Conservation (phyloP, 1,284 basidiomycete genomes). For the Tilletia caries region DNA sequence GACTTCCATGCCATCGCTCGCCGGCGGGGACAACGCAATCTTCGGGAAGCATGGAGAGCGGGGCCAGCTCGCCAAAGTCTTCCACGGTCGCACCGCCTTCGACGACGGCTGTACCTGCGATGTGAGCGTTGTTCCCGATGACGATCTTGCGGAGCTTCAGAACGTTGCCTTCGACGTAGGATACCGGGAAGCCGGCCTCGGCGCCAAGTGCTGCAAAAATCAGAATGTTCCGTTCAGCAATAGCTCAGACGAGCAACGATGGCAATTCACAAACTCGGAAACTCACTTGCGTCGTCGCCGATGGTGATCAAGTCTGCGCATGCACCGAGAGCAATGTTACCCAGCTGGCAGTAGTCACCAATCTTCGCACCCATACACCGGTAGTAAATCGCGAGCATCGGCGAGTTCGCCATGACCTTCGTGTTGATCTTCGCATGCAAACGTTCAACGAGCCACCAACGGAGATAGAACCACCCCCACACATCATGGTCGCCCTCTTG, state of each 20-base stretch:
- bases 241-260: too few relatives aligned
- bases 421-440: constrained; percentile 6
- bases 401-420: background rate
- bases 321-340: background rate
- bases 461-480: constrained; percentile 17
- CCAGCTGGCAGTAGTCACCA: constrained; percentile 7
- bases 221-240: background rate
- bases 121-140: constrained; percentile 7
- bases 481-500: constrained; percentile 15
- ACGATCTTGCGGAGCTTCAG: constrained; percentile 15
- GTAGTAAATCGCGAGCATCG: background rate
- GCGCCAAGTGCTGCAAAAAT: background rate
- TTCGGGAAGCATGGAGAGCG: constrained; percentile 17
- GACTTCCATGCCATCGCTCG: constrained; percentile 18
- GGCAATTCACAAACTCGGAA: background rate
- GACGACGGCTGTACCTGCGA: constrained; percentile 15
- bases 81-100: constrained; percentile 15
- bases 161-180: constrained; percentile 13
- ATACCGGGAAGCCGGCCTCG: too few relatives aligned
- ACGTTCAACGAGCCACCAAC: constrained; percentile 16
- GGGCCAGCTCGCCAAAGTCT: constrained; percentile 11
- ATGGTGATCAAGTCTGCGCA: constrained; percentile 16
- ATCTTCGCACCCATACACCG: constrained; percentile 15
- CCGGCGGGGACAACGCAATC: constrained; percentile 4
- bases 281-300: constrained; percentile 14